Evolutionary conservation across 73 alveolate genomes (phyloP).

Genomic region (Stentor coeruleus): DNA sequence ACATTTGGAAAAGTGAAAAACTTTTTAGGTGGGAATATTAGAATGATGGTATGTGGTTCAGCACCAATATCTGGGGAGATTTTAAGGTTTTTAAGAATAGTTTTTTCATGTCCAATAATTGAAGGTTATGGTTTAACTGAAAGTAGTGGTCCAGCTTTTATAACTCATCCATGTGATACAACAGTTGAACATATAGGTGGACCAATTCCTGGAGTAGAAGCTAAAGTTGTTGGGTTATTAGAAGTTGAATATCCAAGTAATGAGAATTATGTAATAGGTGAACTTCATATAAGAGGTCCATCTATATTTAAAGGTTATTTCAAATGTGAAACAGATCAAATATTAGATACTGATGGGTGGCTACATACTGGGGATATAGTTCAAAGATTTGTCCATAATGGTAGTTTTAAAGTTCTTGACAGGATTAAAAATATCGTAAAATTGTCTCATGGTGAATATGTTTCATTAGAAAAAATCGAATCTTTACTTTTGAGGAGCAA

Average conservation of each 20-base stretch:
- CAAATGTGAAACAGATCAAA: constrained; percentile 78
- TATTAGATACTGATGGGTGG: constrained; percentile 94
- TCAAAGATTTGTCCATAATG: constrained; percentile 49
- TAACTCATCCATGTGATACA: constrained; percentile 55
- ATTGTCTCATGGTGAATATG: constrained; percentile 95
- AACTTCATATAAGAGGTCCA: constrained; percentile 87
- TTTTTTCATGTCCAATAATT: constrained; percentile 62
- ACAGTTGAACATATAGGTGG: constrained; percentile 90
- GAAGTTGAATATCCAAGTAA: constrained; percentile 69
- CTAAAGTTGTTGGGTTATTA: constrained; percentile 82
- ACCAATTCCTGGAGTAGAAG: constrained; percentile 63
- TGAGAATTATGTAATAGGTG: constrained; percentile 61
- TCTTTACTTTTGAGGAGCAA: constrained; percentile 56
- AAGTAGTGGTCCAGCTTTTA: constrained; percentile 75
- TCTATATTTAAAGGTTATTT: constrained; percentile 76
- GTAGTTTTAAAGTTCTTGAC: constrained; percentile 80
- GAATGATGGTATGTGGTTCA: constrained; percentile 75
- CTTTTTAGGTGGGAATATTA: constrained; percentile 83
- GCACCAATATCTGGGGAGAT: constrained; percentile 92
- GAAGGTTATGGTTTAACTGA: constrained; percentile 97
- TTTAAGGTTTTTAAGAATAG: constrained; percentile 63
- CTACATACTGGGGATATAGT: constrained; percentile 93
- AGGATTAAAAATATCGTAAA: constrained; percentile 96
- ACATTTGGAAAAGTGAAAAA: constrained; percentile 71
- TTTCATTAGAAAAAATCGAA: constrained; percentile 96